Evolutionary conservation across 1,139 yeast species (phyloP).

Genomic region (Kodamaea sp.): DNA sequence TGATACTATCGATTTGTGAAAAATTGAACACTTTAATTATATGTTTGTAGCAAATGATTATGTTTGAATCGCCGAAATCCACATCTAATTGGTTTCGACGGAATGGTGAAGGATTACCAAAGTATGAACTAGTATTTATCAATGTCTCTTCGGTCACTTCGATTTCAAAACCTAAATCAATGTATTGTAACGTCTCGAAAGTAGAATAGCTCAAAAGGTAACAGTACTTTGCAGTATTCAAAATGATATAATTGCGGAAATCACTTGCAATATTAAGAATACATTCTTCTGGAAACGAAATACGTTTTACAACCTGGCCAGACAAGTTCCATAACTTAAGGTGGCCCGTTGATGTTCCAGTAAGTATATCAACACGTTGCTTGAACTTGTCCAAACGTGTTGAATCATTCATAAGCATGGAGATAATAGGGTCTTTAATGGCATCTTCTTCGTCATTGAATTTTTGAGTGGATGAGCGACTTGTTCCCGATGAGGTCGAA

Average conservation of each 20-base stretch:
- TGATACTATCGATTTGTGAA: slow-evolving; percentile 6
- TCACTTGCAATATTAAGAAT: slow-evolving; percentile 29
- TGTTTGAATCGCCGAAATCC: slow-evolving; percentile 52
- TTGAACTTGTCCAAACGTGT: slow-evolving; percentile 23
- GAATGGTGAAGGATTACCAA: slow-evolving; percentile 8
- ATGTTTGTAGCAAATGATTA: slow-evolving; percentile 27
- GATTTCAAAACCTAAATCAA: slow-evolving; percentile 15
- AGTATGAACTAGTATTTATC: slow-evolving; percentile 6
- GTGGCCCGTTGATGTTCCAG: slow-evolving; percentile 25
- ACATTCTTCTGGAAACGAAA: slow-evolving; percentile 17
- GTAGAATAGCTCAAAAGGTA: slow-evolving; percentile 22
- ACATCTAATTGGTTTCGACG: slow-evolving; percentile 28
- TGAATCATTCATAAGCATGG: slow-evolving; percentile 21
- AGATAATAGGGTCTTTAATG: slow-evolving; percentile 14
- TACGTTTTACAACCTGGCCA: slow-evolving; percentile 19
- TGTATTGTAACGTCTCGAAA: slow-evolving; percentile 9
- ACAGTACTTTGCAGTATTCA: slow-evolving; percentile 18
- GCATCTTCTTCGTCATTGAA: slow-evolving; percentile 13
- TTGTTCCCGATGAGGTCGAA: slow-evolving; percentile 30
- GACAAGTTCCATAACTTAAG: slow-evolving; percentile 27
- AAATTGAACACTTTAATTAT: slow-evolving; percentile 29
- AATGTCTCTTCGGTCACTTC: slow-evolving; percentile 9
- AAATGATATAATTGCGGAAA: slow-evolving; percentile 26
- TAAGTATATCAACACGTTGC: slow-evolving; percentile 24
- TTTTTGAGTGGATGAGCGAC: slow-evolving; percentile 19